Base-by-base conservation (phyloP, 768 basidiomycete species). In the Amanita pseudoporphyria region DNA sequence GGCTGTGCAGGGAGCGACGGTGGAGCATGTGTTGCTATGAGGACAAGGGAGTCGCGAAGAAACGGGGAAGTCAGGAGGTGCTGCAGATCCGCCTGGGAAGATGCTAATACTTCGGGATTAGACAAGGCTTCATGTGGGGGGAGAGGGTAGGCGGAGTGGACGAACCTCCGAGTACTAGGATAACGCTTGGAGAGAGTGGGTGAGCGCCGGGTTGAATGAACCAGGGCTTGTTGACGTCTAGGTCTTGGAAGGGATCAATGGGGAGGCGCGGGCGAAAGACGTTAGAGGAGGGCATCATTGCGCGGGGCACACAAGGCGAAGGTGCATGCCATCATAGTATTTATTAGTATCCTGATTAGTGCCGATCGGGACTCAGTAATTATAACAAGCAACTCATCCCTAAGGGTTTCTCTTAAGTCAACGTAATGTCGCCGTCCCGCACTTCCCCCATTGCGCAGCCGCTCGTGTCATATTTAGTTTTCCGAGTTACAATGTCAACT, bases 21-120 rank as follows among this genome's bases (percentile, higher is more conserved):
- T 0, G 70, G 70, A 2, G 59, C 53, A 56, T 72, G 68, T 0
- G 72, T 69, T 0, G 71, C 72, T 41, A 73, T 56, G 35, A 76
- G 53, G n/a, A 76, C 35, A 22, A 74, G 65, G 0, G 66, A 63
- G 7, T 60, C 43, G 5, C 61, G 32, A 9, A 74, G 67, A 22
- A 55, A 57, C 0, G 60, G 54, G 0, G 71, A 68, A n/a, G 60
- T 55, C 9, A 71, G 53, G 1, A 76, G 57, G 0, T 71, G 67
- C 6, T 53, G 53, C 14, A 76, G 58, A 52, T 71, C 71, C 10
- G 58, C 47, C 14, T 53, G 51, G 0, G 59, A 52, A 0, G 72
- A 70, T 2, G 67, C 69, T 69, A 52, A n/a, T 21, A 19, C 9
- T 10, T 28, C 24, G 13, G 30, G 16, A 30, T 33, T 38, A 51